Evolutionary conservation across 768 basidiomycete species (phyloP).

Genomic region (Boletus rubroflammeus): DNA sequence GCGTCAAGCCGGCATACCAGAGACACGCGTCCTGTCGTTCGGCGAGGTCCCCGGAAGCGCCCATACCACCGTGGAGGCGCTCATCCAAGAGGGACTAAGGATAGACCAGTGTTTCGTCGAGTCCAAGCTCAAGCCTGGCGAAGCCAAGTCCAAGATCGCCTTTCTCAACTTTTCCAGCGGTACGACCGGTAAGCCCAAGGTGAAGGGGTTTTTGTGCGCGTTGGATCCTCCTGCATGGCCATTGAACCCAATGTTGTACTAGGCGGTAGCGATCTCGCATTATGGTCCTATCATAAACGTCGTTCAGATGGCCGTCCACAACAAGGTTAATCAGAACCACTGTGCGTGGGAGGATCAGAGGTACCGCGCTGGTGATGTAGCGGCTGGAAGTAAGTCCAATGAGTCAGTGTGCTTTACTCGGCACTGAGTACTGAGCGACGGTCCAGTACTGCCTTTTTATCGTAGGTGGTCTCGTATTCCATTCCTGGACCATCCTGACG

Average conservation of each 20-base stretch:
- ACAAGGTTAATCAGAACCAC: slow-evolving; percentile 39
- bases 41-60: slow-evolving; percentile 13
- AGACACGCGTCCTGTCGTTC: slow-evolving; percentile 28
- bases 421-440: slow-evolving; percentile 13
- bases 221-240: not conserved
- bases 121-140: slow-evolving; percentile 47
- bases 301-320: slow-evolving; percentile 54
- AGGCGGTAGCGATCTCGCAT: slow-evolving; percentile 70
- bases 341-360: slow-evolving; percentile 38
- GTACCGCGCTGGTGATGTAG: slow-evolving; percentile 53
- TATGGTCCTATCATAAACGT: slow-evolving; percentile 61
- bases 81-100: slow-evolving; percentile 44
- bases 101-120: slow-evolving; percentile 42
- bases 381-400: slow-evolving; percentile 48
- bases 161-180: slow-evolving; percentile 74
- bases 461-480: slow-evolving; percentile 38
- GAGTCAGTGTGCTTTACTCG: not conserved
- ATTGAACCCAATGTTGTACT: not conserved
- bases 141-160: slow-evolving; percentile 58
- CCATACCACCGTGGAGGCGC: slow-evolving; percentile 40
- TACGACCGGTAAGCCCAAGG: slow-evolving; percentile 56
- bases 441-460: slow-evolving; percentile 55
- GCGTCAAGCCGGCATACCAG: slow-evolving; percentile 27
- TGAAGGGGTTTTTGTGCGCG: not conserved
- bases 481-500: slow-evolving; percentile 10